A percentile compares a stretch with the other conserved stretches of the same genome.
phyloP scores from a whole-genome alignment of 2,329 filamentous ascomycete species.

The Tolypocladium album region DNA sequence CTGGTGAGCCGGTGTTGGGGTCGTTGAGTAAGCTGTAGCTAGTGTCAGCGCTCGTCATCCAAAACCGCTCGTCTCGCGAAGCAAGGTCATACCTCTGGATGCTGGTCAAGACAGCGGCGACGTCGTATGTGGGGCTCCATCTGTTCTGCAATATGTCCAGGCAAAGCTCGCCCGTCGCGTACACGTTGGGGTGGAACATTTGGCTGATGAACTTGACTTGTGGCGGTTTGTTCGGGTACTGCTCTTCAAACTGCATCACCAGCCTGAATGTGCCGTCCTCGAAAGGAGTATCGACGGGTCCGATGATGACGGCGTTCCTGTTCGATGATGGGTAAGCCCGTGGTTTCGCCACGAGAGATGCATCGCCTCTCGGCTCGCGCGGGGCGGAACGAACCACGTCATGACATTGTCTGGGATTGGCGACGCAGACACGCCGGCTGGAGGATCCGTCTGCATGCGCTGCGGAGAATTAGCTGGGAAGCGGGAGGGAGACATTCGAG shows the following conservation, averaged over 20 bases:
- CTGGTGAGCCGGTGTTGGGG: slow-evolving; percentile 94
- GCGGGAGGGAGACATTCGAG: slow-evolving; percentile 1
- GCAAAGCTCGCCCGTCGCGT: slow-evolving; percentile 91
- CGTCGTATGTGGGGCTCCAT: slow-evolving; percentile 98
- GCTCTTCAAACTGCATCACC: slow-evolving; percentile 98
- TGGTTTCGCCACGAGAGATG: not conserved
- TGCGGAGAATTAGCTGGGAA: slow-evolving; percentile 23
- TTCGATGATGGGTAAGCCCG: slow-evolving; percentile 8
- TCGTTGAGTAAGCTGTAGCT: slow-evolving; percentile 75
- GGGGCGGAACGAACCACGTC: slow-evolving; percentile 60
- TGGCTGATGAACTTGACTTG: slow-evolving; percentile 97
- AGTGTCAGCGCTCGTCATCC: slow-evolving; percentile 13
- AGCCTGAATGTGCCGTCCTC: slow-evolving; percentile 96
- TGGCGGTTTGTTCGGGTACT: slow-evolving; percentile 96
- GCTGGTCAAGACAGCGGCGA: slow-evolving; percentile 91
- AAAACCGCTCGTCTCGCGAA: not conserved
- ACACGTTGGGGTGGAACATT: slow-evolving; percentile 99
- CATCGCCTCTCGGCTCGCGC: not conserved
- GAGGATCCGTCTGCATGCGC: slow-evolving; percentile 99
- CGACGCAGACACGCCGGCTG: slow-evolving; percentile 90
- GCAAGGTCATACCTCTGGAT: slow-evolving; percentile 70
- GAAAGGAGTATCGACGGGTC: slow-evolving; percentile 91
- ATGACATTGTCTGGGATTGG: slow-evolving; percentile 95
- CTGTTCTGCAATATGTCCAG: slow-evolving; percentile 95
- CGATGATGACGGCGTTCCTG: slow-evolving; percentile 98